Conservation (phyloP, 345 rosid genomes). For the Toxicodendron radicans region DNA sequence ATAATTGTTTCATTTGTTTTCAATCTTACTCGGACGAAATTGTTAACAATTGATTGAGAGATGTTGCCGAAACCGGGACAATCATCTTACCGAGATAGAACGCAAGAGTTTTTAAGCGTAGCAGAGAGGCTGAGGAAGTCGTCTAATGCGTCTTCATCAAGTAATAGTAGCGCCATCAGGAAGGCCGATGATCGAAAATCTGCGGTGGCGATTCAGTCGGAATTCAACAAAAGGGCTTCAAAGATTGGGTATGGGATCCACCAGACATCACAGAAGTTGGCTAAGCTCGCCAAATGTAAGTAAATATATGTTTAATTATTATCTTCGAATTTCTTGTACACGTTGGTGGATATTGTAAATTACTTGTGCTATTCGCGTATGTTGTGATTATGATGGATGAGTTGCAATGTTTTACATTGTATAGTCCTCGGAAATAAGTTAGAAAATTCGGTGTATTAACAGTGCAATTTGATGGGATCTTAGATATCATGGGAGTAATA, state of each 20-base stretch:
- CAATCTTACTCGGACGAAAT: not conserved
- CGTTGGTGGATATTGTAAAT: not conserved
- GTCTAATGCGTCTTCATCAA: slow-evolving; percentile 30
- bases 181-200: slow-evolving; percentile 51
- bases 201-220: slow-evolving; percentile 53
- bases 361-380: not conserved
- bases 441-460: not conserved
- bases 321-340: not conserved
- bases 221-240: slow-evolving; percentile 62
- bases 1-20: not conserved
- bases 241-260: slow-evolving; percentile 62
- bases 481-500: not conserved
- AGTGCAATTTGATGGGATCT: not conserved
- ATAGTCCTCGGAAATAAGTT: not conserved
- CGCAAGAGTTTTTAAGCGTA: slow-evolving; percentile 57
- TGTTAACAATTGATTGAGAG: not conserved
- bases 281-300: slow-evolving; percentile 80
- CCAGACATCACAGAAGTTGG: slow-evolving; percentile 83
- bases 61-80: slow-evolving; percentile 45
- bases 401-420: not conserved
- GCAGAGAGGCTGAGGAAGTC: slow-evolving; percentile 58
- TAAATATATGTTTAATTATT: not conserved
- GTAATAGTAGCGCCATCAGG: slow-evolving; percentile 8
- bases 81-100: slow-evolving; percentile 69
- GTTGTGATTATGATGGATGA: not conserved